These are phyloP conservation scores for Asterophora lycoperdoides DNA, from an alignment of 768 basidiomycete species.

Conservation along the genomic window DNA sequence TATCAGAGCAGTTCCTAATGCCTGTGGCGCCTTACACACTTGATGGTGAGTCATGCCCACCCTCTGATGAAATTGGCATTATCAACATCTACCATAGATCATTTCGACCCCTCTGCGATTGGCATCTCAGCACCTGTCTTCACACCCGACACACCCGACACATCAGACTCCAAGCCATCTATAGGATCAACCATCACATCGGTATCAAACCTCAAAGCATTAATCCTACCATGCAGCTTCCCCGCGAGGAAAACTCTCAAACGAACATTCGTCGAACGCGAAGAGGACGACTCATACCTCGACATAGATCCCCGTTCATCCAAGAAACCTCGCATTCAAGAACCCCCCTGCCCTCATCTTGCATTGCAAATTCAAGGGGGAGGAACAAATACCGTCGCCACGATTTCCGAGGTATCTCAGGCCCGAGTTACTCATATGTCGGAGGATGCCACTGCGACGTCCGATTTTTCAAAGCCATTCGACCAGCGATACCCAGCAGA, in stretches of 20 bases:
- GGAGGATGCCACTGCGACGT: neutral
- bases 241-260: constrained; percentile 1
- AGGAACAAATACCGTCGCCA: neutral
- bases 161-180: neutral
- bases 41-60: constrained; percentile 23
- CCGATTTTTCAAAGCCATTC: neutral
- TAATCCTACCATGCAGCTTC: neutral
- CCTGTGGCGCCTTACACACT: constrained; percentile 35
- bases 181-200: neutral
- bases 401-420: neutral
- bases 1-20: constrained; percentile 30
- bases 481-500: neutral
- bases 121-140: neutral
- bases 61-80: neutral
- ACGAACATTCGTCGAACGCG: neutral
- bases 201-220: too few species aligned
- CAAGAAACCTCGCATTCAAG: constrained; percentile 10
- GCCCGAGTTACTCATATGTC: neutral
- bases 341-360: neutral
- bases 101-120: constrained; percentile 11
- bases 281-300: constrained; percentile 3
- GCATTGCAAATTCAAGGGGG: neutral
- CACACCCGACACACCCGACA: too few species aligned
- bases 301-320: neutral
- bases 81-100: constrained; percentile 2